Percentiles rank a stretch among this genome's conserved stretches.
Evolutionary conservation across 1,284 basidiomycete genomes (phyloP).

Genomic region (Leccinum solheimii): DNA sequence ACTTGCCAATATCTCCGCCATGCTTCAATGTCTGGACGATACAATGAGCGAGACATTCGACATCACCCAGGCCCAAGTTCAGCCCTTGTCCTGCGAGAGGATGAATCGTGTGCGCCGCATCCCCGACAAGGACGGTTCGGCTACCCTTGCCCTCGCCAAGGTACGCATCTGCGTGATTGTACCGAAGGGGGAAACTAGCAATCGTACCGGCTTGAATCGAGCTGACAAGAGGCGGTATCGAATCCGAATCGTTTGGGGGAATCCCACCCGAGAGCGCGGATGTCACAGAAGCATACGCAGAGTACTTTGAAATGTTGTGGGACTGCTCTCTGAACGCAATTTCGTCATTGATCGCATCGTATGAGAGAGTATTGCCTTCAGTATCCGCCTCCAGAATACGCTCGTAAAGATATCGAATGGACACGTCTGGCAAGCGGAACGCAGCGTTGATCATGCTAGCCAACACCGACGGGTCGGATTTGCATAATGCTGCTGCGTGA

Average conservation of each 20-base stretch:
- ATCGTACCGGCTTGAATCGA: constrained; percentile 75
- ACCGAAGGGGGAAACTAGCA: constrained; percentile 89
- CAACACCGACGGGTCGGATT: constrained; percentile 67
- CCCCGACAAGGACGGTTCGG: constrained; percentile 89
- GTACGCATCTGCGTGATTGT: constrained; percentile 88
- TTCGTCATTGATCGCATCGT: constrained; percentile 53
- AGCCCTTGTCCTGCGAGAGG: constrained; percentile 98
- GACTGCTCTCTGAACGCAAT: constrained; percentile 69
- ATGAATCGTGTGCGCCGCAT: constrained; percentile 95
- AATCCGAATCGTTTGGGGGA: constrained; percentile 61
- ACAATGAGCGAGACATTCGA: constrained; percentile 64
- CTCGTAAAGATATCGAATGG: constrained; percentile 69
- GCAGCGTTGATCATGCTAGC: constrained; percentile 86
- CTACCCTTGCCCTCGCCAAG: constrained; percentile 66
- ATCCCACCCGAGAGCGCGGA: constrained; percentile 46
- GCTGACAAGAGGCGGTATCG: constrained; percentile 75
- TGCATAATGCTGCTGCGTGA: constrained; percentile 74
- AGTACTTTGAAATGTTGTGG: constrained; percentile 60
- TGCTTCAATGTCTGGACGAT: constrained; percentile 55
- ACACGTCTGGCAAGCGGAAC: constrained; percentile 82
- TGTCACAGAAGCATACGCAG: constrained; percentile 59
- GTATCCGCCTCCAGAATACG: constrained; percentile 57
- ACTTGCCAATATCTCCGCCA: constrained; percentile 81
- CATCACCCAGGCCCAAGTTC: constrained; percentile 91
- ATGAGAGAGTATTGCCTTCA: constrained; percentile 44